Conservation (phyloP, 768 basidiomycete genomes). For the Lepiota brunneoincarnata region DNA sequence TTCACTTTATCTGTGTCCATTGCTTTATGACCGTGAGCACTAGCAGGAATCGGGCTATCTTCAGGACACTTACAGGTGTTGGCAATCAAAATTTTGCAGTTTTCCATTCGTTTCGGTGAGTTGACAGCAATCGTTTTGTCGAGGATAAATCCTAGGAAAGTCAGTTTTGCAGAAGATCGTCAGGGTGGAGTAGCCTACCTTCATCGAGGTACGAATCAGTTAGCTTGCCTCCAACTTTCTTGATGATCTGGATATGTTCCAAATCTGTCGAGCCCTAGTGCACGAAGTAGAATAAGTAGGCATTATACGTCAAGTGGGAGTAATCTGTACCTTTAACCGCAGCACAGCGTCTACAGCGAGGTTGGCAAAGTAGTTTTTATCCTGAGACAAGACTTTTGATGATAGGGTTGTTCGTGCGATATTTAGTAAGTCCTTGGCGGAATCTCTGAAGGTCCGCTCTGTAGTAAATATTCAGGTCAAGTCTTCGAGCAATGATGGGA, state of each 20-base stretch:
- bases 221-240: constrained; percentile 98
- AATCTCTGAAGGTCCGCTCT: constrained; percentile 75
- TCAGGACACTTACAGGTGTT: constrained; percentile 78
- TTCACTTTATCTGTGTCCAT: constrained; percentile 99
- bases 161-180: background rate
- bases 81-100: constrained; percentile 93
- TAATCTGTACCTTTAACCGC: constrained; percentile 64
- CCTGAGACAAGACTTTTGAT: constrained; percentile 93
- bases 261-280: constrained; percentile 89
- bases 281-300: background rate
- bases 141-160: constrained; percentile 81
- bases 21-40: constrained; percentile 42
- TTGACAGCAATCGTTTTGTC: constrained; percentile 95
- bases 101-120: constrained; percentile 92
- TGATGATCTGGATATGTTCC: constrained; percentile 99
- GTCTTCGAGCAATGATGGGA: background rate
- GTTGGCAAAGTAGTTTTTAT: constrained; percentile 98
- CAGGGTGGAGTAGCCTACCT: constrained; percentile 41
- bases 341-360: constrained; percentile 97
- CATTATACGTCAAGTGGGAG: background rate
- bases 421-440: constrained; percentile 88
- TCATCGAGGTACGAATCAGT: constrained; percentile 98
- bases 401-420: constrained; percentile 95
- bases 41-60: background rate
- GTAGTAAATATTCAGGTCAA: background rate